Base-by-base conservation (phyloP, 768 basidiomycete genomes). In the Tephrocybe sp. region DNA sequence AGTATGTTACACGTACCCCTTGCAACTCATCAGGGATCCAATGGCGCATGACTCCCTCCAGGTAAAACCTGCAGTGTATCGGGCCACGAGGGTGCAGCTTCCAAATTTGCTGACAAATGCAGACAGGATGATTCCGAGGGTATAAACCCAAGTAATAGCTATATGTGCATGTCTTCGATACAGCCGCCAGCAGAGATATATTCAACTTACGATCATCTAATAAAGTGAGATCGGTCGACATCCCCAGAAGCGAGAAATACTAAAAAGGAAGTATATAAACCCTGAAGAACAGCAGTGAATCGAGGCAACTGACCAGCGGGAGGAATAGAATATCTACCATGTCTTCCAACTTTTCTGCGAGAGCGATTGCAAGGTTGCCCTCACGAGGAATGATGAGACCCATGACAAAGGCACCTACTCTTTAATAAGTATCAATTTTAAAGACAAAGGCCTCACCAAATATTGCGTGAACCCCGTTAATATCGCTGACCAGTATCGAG, bases 301-400 rank as follows among this genome's bases (percentile, higher is more conserved):
- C 23, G 34, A 15, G 10, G 22, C 23, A 43, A 49, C 58, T 29
- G 46, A 91, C 89, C 40, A 95, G 70, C 4, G 94, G 94, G 5
- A 95, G 69, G 68, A 97, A 94, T 34, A 94, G 83, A 50, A 94
- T 85, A 0, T 88, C 70, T 2, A 94, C 89, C 78, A 95, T 84
- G 68, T 97, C 95, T 68, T 98, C 97, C 13, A 98, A 71, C 61
- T 95, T 97, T 58, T 94, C 91, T 0, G 89, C 91, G 16, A 98
- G 70, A 0, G 84, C 74, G 42, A 93, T 90, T 0, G 87, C 82
- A 29, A 99, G 82, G 1, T 87, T 86, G 2, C 90, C 90, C 59
- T 94, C 87, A 21, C 91, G 82, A 2, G 97, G 95, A 8, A 97
- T 83, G 47, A 87, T 79, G 37, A 89, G 61, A 1, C 88, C 94